A percentile compares a stretch with the other conserved stretches of the same genome.
Evolutionary conservation across 1,284 basidiomycete genomes (phyloP).

Genomic region (Rhodotorula sp.): DNA sequence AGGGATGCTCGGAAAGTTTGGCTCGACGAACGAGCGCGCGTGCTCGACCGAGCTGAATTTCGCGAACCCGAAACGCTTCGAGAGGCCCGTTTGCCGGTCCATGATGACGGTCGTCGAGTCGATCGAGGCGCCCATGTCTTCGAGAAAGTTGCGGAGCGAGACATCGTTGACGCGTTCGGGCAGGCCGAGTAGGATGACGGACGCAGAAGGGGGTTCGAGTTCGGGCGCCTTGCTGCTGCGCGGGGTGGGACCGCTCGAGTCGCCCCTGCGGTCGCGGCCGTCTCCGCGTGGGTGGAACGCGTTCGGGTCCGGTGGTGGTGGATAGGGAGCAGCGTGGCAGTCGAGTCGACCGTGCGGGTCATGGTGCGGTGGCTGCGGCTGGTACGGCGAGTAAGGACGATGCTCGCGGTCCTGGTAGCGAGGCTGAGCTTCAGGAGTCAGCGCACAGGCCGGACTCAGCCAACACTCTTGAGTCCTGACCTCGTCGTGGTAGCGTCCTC

Average conservation of each 20-base stretch:
- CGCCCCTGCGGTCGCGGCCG: background rate
- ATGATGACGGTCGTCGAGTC: conserved; percentile 77
- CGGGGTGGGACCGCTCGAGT: background rate
- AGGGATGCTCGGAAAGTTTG: conserved; percentile 52
- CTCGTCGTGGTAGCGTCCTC: conserved; percentile 27
- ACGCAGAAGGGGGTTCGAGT: conserved; percentile 35
- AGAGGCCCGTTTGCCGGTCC: conserved; percentile 81
- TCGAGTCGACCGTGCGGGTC: background rate
- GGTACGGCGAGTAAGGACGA: background rate
- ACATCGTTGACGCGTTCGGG: conserved; percentile 35
- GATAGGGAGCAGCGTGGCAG: background rate
- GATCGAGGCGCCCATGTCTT: conserved; percentile 45
- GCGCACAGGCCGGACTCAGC: background rate
- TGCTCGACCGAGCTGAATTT: conserved; percentile 79
- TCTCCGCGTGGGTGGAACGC: background rate
- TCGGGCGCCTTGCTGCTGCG: conserved; percentile 20
- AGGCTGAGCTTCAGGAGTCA: background rate
- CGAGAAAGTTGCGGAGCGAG: conserved; percentile 37
- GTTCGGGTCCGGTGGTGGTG: background rate
- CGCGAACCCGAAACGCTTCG: conserved; percentile 91
- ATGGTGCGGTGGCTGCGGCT: conserved; percentile 1
- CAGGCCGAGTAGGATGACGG: conserved; percentile 45
- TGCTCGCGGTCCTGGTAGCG: conserved; percentile 5
- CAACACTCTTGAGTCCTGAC: background rate
- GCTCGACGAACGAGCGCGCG: conserved; percentile 74